phyloP scores from a whole-genome alignment of 2,329 filamentous ascomycete genomes.

The Didymosphaeria variabile region DNA sequence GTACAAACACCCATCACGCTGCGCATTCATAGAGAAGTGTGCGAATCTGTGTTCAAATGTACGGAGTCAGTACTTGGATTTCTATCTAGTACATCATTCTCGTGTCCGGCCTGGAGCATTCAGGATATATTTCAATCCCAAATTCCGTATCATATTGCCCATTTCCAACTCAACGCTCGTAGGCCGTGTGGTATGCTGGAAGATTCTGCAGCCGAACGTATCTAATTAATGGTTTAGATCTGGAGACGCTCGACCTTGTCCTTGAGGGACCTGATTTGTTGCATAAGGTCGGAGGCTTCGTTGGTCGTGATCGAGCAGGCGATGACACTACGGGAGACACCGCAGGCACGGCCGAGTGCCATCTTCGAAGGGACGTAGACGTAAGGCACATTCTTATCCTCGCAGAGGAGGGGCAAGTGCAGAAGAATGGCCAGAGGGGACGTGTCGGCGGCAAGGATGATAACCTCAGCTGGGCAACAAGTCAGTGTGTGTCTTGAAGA shows the following conservation, averaged over 20 bases:
- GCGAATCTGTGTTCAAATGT: neutral
- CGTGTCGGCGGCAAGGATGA: constrained; percentile 84
- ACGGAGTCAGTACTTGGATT: constrained; percentile 15
- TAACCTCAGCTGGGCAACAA: constrained; percentile 87
- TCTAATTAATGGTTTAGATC: constrained; percentile 65
- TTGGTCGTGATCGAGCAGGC: constrained; percentile 75
- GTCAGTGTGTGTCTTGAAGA: too few relatives aligned
- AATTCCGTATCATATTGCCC: neutral
- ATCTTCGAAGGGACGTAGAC: constrained; percentile 78
- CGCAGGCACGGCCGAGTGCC: constrained; percentile 72
- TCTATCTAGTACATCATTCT: constrained; percentile 18
- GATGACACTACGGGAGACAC: constrained; percentile 13
- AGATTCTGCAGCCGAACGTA: neutral
- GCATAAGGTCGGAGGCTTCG: constrained; percentile 73
- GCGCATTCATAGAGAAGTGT: neutral
- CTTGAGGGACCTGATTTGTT: constrained; percentile 87
- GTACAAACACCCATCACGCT: too few relatives aligned
- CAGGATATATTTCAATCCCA: constrained; percentile 14
- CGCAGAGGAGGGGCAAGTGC: constrained; percentile 75
- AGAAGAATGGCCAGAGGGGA: constrained; percentile 78
- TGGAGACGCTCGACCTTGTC: constrained; percentile 96
- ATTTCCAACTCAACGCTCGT: neutral
- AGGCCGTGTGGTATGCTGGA: neutral
- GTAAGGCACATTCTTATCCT: constrained; percentile 56
- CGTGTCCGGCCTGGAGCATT: neutral